Conservation (phyloP, 2,329 filamentous ascomycete species). For the Colletotrichum viniferum region DNA sequence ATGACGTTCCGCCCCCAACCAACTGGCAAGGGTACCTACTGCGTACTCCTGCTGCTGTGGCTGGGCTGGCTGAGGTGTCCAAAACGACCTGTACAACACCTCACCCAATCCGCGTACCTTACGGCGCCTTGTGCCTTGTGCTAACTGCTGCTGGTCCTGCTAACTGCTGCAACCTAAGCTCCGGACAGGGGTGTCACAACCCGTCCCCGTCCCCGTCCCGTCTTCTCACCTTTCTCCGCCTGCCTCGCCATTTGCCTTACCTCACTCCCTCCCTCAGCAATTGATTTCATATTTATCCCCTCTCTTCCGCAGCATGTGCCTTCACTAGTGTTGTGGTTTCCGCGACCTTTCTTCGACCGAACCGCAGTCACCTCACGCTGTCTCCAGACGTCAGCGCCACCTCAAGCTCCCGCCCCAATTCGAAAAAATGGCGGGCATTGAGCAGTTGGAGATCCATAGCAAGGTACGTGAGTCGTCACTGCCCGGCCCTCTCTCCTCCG, state of each 20-base stretch:
- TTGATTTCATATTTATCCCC: neutral
- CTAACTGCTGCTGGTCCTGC: neutral
- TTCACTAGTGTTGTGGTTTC: neutral
- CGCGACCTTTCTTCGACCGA: neutral
- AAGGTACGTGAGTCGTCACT: constrained; percentile 66
- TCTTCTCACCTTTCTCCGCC: constrained; percentile 2
- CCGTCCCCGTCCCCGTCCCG: constrained; percentile 4
- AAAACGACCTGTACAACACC: neutral
- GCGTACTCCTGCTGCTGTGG: constrained; percentile 2
- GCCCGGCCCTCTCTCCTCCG: neutral
- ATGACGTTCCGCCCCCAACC: constrained; percentile 19
- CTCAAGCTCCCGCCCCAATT: neutral
- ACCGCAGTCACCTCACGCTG: neutral
- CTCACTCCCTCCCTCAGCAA: neutral
- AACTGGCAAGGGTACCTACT: neutral
- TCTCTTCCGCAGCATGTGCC: constrained; percentile 6
- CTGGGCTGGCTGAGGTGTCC: constrained; percentile 3
- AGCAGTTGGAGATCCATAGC: constrained; percentile 96
- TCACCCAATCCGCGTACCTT: neutral
- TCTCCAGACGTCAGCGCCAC: neutral
- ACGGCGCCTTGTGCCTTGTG: neutral
- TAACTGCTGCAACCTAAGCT: neutral
- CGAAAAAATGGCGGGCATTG: constrained; percentile 82
- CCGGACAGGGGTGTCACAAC: constrained; percentile 21
- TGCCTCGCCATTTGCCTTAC: neutral